Evolutionary conservation across 2,329 filamentous ascomycete species (phyloP).

Genomic region (Dryadomyces quercus-mongolicae): DNA sequence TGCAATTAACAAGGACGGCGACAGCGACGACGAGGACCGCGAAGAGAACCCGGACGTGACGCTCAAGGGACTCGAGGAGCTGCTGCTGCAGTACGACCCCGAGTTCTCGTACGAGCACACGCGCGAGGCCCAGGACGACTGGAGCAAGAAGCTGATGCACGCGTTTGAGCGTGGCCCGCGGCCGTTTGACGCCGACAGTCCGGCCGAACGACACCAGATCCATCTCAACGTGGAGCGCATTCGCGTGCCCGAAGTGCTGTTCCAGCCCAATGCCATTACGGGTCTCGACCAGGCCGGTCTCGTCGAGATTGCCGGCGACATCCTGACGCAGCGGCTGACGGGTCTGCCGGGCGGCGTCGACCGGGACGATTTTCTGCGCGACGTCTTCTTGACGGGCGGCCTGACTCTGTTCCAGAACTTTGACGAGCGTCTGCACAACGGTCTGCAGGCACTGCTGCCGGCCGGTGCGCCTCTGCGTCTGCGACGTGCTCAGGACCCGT

Average conservation of each 20-base stretch:
- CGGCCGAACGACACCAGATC: slow-evolving; percentile 71
- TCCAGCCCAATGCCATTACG: slow-evolving; percentile 74
- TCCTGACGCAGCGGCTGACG: slow-evolving; percentile 70
- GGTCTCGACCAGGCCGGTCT: slow-evolving; percentile 89
- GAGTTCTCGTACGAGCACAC: slow-evolving; percentile 88
- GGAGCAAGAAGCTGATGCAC: slow-evolving; percentile 85
- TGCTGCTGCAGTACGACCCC: slow-evolving; percentile 77
- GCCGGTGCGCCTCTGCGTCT: slow-evolving; percentile 55
- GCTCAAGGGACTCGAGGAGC: slow-evolving; percentile 67
- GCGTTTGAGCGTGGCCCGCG: slow-evolving; percentile 81
- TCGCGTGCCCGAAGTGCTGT: slow-evolving; percentile 83
- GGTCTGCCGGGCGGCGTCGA: slow-evolving; percentile 29
- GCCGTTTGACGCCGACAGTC: slow-evolving; percentile 69
- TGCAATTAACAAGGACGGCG: slow-evolving; percentile 54
- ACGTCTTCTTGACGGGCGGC: slow-evolving; percentile 92
- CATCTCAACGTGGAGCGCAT: slow-evolving; percentile 96
- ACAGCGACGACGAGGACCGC: slow-evolving; percentile 80
- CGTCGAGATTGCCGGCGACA: slow-evolving; percentile 82
- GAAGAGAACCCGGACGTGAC: slow-evolving; percentile 71
- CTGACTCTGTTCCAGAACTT: slow-evolving; percentile 80
- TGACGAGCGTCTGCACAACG: slow-evolving; percentile 65
- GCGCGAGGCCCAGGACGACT: slow-evolving; percentile 83
- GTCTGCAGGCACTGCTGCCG: slow-evolving; percentile 62
- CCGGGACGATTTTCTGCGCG: slow-evolving; percentile 61
- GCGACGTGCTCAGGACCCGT: slow-evolving; percentile 60